These are phyloP conservation scores for Hypericum perforatum DNA, from an alignment of 345 rosid genomes.

Conservation along the genomic window DNA sequence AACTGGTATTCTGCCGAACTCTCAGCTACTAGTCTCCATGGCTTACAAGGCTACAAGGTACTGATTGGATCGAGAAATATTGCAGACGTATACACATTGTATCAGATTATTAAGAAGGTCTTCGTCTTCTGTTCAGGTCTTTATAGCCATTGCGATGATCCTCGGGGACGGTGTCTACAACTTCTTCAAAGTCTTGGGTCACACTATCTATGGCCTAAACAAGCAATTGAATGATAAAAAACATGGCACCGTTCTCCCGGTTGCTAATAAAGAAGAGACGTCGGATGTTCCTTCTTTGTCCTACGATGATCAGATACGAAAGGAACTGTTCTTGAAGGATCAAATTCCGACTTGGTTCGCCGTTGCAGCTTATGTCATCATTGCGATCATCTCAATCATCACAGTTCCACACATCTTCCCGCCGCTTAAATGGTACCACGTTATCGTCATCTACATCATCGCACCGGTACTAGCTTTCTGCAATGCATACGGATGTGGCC, in stretches of 20 bases:
- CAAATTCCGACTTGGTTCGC: conserved; percentile 50
- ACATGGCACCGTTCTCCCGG: conserved; percentile 5
- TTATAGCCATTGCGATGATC: conserved; percentile 25
- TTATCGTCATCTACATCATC: conserved; percentile 33
- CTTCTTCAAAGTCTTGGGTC: conserved; percentile 19
- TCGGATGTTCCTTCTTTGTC: neutral
- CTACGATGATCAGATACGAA: conserved; percentile 15
- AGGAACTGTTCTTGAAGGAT: conserved; percentile 33
- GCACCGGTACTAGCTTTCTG: conserved; percentile 42
- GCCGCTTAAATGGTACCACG: conserved; percentile 40
- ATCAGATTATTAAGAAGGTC: neutral
- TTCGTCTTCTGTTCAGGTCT: conserved; percentile 12
- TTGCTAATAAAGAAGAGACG: conserved; percentile 2
- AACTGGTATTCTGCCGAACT: conserved; percentile 20
- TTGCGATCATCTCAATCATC: conserved; percentile 32
- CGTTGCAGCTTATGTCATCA: conserved; percentile 24
- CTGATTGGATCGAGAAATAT: neutral
- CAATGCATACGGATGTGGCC: conserved; percentile 49
- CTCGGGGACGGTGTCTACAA: conserved; percentile 27
- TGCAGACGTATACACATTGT: neutral
- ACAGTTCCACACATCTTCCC: conserved; percentile 37
- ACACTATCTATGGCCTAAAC: conserved; percentile 12
- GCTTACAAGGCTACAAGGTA: conserved; percentile 27
- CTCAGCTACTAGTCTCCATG: conserved; percentile 4
- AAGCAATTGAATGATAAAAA: conserved; percentile 7